Base-by-base conservation (phyloP, 2,329 filamentous ascomycete species). In the Talaromyces sp. region DNA sequence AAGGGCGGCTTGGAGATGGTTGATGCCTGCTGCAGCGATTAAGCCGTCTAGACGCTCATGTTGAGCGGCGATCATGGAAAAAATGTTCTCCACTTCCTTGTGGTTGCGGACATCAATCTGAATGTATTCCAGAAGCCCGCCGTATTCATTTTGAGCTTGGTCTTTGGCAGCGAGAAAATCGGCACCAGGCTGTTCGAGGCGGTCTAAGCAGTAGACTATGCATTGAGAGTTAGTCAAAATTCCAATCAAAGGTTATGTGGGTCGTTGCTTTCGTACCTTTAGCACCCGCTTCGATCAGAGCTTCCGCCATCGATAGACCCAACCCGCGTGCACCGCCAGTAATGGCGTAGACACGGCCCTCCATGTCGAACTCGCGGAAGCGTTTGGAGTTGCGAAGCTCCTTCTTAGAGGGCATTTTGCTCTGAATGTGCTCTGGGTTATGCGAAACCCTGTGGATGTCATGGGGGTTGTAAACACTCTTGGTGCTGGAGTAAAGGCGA, bases 191-290 rank as follows among this genome's bases (percentile, higher is more conserved):
- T 70, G 58, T n/a, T 68, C 62, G 5, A 75, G 68, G 2, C 72
- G 70, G 61, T 82, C 79, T 32, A 81, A 66, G 51, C 76, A 78
- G 66, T 80, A 76, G 7, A 81, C 77, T 51, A 32, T 20, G 30
- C 1, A n/a, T 29, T 39, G 19, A 22, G 9, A 33, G 14, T 50
- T 44, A 57, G 42, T 22, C 32, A 50, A 10, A 17, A 7, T 17
- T 42, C 27, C 20, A 9, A 6, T 22, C 13, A 20, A 42, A 40
- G n/a, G 3, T 4, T 20, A 35, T 6, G 16, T 30, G 9, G 2
- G 9, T 27, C 9, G 24, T 27, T 27, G 24, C 3, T 16, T 22
- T 19, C 30, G 40, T 62, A 77, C 76, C 76, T 61, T 76, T 74
- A 8, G 75, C 77, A 4, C 77, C 78, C 8, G 76, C 75, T 62